Percentiles rank a stretch among this genome's conserved stretches.
These are phyloP conservation scores for Paspalum notatum DNA, from an alignment of 176 grass and related monocot genomes.

Conservation along the genomic window DNA sequence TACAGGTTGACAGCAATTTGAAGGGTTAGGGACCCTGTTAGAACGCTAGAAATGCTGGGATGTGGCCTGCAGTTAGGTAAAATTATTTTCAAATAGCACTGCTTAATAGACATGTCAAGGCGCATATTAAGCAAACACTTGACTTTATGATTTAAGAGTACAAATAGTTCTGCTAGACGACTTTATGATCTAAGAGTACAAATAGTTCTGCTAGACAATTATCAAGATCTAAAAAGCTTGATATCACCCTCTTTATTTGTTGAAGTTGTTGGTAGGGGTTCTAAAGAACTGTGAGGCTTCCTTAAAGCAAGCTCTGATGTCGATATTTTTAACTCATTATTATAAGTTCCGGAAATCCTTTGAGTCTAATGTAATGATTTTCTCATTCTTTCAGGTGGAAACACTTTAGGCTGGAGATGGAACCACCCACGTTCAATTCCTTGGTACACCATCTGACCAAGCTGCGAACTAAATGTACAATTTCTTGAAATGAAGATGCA, in stretches of 20 bases:
- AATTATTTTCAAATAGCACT: neutral
- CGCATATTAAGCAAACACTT: neutral
- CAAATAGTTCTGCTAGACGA: neutral
- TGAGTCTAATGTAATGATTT: conserved; percentile 30
- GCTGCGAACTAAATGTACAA: conserved; percentile 12
- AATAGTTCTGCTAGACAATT: neutral
- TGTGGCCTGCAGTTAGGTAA: conserved; percentile 18
- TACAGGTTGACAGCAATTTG: conserved; percentile 22
- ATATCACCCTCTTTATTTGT: neutral
- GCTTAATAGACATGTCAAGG: conserved; percentile 8
- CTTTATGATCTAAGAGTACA: conserved; percentile 8
- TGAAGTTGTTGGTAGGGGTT: conserved; percentile 44
- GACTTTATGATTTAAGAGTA: conserved; percentile 6
- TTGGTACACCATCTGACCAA: conserved; percentile 30
- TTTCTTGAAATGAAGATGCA: conserved; percentile 45
- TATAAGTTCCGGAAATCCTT: conserved; percentile 16
- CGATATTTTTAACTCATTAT: conserved; percentile 35
- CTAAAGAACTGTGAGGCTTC: conserved; percentile 28
- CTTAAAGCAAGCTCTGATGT: conserved; percentile 58
- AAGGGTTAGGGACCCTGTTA: conserved; percentile 2
- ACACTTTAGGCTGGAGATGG: conserved; percentile 29
- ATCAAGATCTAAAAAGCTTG: neutral
- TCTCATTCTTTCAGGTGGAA: conserved; percentile 44
- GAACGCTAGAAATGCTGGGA: conserved; percentile 22
- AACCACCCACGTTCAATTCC: conserved; percentile 30